These are phyloP conservation scores for Raddia guianensis DNA, from an alignment of 176 grass and related monocot species.

Conservation along the genomic window DNA sequence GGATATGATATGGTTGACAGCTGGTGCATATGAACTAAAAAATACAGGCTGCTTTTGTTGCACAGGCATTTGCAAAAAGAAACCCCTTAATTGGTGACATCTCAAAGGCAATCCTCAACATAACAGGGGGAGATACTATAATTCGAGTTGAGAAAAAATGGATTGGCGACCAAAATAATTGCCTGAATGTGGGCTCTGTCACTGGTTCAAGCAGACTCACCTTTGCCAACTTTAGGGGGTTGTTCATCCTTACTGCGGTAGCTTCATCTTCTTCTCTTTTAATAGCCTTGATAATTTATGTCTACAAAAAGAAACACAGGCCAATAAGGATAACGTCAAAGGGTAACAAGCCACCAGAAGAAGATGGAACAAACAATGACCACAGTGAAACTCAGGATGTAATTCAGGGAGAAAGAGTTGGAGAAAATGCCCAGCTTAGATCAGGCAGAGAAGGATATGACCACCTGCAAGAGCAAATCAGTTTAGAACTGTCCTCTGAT, in stretches of 20 bases:
- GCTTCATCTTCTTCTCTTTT: constrained; percentile 43
- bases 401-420: neutral
- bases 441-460: neutral
- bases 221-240: constrained; percentile 50
- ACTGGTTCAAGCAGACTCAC: constrained; percentile 38
- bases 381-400: constrained; percentile 19
- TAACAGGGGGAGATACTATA: constrained; percentile 49
- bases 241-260: constrained; percentile 52
- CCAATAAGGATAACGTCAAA: neutral
- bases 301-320: constrained; percentile 32
- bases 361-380: constrained; percentile 17
- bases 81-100: constrained; percentile 44
- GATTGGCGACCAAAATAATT: constrained; percentile 38
- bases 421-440: constrained; percentile 4
- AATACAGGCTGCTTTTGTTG: no score
- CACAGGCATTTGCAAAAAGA: constrained; percentile 13
- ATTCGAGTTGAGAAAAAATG: constrained; percentile 52
- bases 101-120: constrained; percentile 59
- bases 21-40: no score
- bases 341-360: neutral
- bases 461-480: constrained; percentile 7
- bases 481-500: neutral
- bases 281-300: constrained; percentile 44
- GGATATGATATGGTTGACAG: no score
- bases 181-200: constrained; percentile 24